phyloP scores from a whole-genome alignment of 2,329 filamentous ascomycete genomes.

The Stylonectria norvegica region DNA sequence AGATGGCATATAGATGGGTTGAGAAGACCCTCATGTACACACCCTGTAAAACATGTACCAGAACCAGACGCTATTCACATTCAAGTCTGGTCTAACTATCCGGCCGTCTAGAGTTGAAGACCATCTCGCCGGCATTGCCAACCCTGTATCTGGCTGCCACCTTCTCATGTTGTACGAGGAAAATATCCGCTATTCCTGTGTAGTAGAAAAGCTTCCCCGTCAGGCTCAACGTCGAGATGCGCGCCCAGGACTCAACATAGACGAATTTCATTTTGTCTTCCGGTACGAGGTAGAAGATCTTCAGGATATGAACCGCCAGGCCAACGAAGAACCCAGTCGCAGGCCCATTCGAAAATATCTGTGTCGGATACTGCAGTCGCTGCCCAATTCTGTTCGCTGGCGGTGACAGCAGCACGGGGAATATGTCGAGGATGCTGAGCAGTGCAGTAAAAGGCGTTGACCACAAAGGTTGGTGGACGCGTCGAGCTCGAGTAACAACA shows the following conservation, averaged over 20 bases:
- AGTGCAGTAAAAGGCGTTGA: slow-evolving; percentile 70
- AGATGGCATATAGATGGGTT: slow-evolving; percentile 2
- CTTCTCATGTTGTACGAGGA: slow-evolving; percentile 76
- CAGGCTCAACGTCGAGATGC: slow-evolving; percentile 76
- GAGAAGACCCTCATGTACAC: slow-evolving; percentile 16
- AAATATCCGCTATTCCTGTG: slow-evolving; percentile 65
- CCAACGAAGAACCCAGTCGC: slow-evolving; percentile 79
- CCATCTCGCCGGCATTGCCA: slow-evolving; percentile 37
- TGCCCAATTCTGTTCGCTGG: slow-evolving; percentile 20
- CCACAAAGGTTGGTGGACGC: slow-evolving; percentile 75
- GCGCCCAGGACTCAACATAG: slow-evolving; percentile 91
- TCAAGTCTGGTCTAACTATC: slow-evolving; percentile 5
- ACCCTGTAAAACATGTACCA: slow-evolving; percentile 21
- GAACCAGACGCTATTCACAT: slow-evolving; percentile 4
- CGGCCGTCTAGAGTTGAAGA: slow-evolving; percentile 36
- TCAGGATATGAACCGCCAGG: slow-evolving; percentile 46
- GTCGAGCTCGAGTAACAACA: slow-evolving; percentile 70
- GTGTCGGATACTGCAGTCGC: slow-evolving; percentile 55
- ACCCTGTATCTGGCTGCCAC: slow-evolving; percentile 50
- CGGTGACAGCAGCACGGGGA: slow-evolving; percentile 50
- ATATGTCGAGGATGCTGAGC: slow-evolving; percentile 60
- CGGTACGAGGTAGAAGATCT: slow-evolving; percentile 43
- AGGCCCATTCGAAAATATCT: slow-evolving; percentile 84
- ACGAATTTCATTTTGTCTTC: slow-evolving; percentile 65
- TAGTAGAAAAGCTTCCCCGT: slow-evolving; percentile 73